These are phyloP conservation scores for Aspergillus bertholletiae DNA, from an alignment of 495 filamentous ascomycete genomes.

Conservation along the genomic window DNA sequence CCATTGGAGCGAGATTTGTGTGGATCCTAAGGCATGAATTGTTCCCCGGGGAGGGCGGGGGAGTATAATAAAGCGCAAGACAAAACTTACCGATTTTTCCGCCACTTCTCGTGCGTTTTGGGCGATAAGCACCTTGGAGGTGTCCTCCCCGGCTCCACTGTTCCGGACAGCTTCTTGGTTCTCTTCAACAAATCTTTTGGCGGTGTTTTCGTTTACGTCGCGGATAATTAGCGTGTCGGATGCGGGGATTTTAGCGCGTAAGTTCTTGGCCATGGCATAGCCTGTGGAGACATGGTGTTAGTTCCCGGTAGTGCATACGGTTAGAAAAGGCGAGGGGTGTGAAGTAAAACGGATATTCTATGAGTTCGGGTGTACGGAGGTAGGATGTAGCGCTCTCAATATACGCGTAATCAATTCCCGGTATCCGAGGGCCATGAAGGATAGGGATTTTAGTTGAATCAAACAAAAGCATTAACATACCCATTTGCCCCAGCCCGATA, in stretches of 20 bases:
- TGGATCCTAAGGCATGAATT: too few species aligned
- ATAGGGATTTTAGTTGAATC: too few species aligned
- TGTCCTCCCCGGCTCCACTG: slow-evolving; percentile 23
- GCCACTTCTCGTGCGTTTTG: slow-evolving; percentile 57
- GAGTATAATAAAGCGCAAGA: background rate
- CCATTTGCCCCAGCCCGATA: slow-evolving; percentile 86
- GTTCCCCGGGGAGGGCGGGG: too few species aligned
- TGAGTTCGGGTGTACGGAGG: too few species aligned
- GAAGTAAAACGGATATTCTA: too few species aligned
- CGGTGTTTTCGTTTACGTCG: slow-evolving; percentile 66
- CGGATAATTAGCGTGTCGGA: slow-evolving; percentile 66
- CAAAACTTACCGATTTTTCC: slow-evolving; percentile 65
- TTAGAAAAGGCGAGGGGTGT: too few species aligned
- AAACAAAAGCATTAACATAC: slow-evolving; percentile 41
- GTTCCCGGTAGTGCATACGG: background rate
- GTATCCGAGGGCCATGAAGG: background rate
- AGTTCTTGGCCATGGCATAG: slow-evolving; percentile 85
- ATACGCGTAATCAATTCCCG: too few species aligned
- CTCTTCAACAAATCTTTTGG: slow-evolving; percentile 58
- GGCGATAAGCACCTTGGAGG: slow-evolving; percentile 55
- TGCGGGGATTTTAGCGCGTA: slow-evolving; percentile 70
- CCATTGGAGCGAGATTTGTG: slow-evolving; percentile 1
- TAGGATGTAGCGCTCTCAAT: too few species aligned
- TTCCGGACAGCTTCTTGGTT: slow-evolving; percentile 38
- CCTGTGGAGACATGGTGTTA: slow-evolving; percentile 38